Base-by-base conservation (phyloP, 2,329 filamentous ascomycete genomes). In the Verticillium nubilum region DNA sequence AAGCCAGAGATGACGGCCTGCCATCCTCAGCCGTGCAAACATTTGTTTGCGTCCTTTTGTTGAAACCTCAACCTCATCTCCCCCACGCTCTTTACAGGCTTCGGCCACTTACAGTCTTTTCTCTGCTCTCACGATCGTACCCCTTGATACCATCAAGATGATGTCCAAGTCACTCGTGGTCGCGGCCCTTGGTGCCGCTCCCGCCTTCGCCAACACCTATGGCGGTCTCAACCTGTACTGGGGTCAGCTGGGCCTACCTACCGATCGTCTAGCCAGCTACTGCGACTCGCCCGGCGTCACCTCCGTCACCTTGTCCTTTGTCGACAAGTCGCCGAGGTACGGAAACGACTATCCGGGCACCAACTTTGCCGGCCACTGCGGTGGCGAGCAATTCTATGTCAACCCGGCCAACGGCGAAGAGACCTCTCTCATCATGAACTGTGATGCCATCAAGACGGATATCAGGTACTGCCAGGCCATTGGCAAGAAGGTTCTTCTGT, bases 401-500 rank as follows among this genome's bases (percentile, higher is more conserved):
- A 57, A 60, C 31, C 58, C 60, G 1, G 42, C 9, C 42, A 27
- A 65, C 2, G 67, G 68, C 27, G 27, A 61, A 5, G 19, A 58
- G 17, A 71, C 74, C 12, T 62, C 69, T 15, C 69, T 78, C 25
- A 68, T 74, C 57, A 68, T 63, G 58, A 64, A 73, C 58, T 80
- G 76, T 62, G 55, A 66, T 5, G 59, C 58, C 6, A 71, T 80
- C 47, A 70, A 74, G 63, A 58, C 68, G 31, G 75, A 78, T 58
- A 76, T 78, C 58, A 65, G 70, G 27, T 73, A 74, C 65, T 80
- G 77, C 68, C 73, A 77, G 66, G 54, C 63, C 26, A 70, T 68
- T 56, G 75, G 75, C 59, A 73, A 78, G 62, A 79, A 79, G 69
- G 66, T 80, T 37, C 65, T 79, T 35, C 66, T 80, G 19, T 73